Base-by-base conservation (phyloP, 2,329 filamentous ascomycete genomes). In the Alternaria gaisen region DNA sequence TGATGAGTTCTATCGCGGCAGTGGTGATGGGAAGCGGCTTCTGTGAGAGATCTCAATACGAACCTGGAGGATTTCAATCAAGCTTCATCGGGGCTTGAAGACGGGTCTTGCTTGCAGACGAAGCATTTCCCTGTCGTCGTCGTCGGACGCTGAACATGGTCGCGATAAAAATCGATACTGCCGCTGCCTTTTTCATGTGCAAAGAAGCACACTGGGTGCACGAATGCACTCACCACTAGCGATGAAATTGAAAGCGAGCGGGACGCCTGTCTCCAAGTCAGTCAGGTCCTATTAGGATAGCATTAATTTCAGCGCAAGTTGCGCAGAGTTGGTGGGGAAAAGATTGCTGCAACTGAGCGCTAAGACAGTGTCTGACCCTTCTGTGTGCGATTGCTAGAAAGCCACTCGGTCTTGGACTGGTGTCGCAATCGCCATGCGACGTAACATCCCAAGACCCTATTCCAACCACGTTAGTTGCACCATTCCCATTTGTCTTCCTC, bases 181-280 rank as follows among this genome's bases (percentile, higher is more conserved):
- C 89, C 88, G 84, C 83, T 81, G 79, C 81, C 83, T 80, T 80
- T 34, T 83, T 83, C 70, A 72, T 64, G 65, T 78, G 70, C 72
- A 56, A 52, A 60, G 71, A 78, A 71, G 69, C 72, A 64, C 46
- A 34, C 30, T 61, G 58, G 73, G 74, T 75, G 77, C 77, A 68
- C 62, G 62, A 58, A 64, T 79, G 73, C 80, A 94, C 92, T 94
- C 88, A 95, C 92, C 91, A 83, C 91, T 92, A 79, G 92, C 92
- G 83, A 95, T 91, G 83, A 95, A 95, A 83, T 95, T 95, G 77
- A 95, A 85, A 79, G 92, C 91, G 80, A 95, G 83, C 71, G 92
- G 92, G 67, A 93, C 82, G 68, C 90, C 92, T 95, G 20, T 26
- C 24, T 61, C 32, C 55, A 22, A 44, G 73, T 80, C 61, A 69